A percentile compares a stretch with the other conserved stretches of the same genome.
These are phyloP conservation scores for Fusarium sp. DNA, from an alignment of 2,329 filamentous ascomycete genomes.

Conservation along the genomic window DNA sequence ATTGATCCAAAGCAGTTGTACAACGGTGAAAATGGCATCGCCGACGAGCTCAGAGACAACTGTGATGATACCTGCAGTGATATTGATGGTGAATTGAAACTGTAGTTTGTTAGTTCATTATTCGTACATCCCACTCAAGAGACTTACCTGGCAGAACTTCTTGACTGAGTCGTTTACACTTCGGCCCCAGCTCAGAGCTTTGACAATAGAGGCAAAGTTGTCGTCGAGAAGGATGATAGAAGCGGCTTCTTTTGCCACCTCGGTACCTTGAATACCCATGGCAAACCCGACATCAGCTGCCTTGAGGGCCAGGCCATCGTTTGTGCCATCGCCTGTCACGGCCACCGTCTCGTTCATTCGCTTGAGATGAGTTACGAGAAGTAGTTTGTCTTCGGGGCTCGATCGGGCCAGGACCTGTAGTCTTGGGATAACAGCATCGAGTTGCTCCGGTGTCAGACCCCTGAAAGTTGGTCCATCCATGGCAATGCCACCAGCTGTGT, in stretches of 20 bases:
- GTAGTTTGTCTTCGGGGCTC: slow-evolving; percentile 70
- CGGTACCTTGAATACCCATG: slow-evolving; percentile 75
- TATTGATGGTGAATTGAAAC: slow-evolving; percentile 78
- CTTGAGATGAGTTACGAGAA: slow-evolving; percentile 67
- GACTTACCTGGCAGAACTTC: slow-evolving; percentile 71
- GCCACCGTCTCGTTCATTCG: slow-evolving; percentile 68
- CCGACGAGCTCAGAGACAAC: slow-evolving; percentile 73
- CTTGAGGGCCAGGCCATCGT: slow-evolving; percentile 74
- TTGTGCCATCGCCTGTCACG: slow-evolving; percentile 75
- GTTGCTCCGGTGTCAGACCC: slow-evolving; percentile 64
- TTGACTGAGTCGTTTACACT: slow-evolving; percentile 76
- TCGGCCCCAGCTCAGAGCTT: slow-evolving; percentile 75
- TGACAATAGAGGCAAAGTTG: slow-evolving; percentile 75
- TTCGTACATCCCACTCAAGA: accelerated
- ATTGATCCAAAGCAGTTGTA: slow-evolving; percentile 77
- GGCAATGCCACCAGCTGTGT: slow-evolving; percentile 70
- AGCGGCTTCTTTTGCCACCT: slow-evolving; percentile 76
- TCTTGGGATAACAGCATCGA: slow-evolving; percentile 64
- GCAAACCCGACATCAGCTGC: slow-evolving; percentile 76
- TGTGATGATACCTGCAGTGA: slow-evolving; percentile 74
- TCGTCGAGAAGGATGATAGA: slow-evolving; percentile 76
- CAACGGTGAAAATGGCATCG: slow-evolving; percentile 71
- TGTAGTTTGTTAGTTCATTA: slow-evolving; percentile 36
- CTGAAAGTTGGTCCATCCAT: slow-evolving; percentile 75
- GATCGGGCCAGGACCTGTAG: slow-evolving; percentile 67